These are phyloP conservation scores for Ophiosphaerella narmari DNA, from an alignment of 2,329 filamentous ascomycete species.

Conservation along the genomic window DNA sequence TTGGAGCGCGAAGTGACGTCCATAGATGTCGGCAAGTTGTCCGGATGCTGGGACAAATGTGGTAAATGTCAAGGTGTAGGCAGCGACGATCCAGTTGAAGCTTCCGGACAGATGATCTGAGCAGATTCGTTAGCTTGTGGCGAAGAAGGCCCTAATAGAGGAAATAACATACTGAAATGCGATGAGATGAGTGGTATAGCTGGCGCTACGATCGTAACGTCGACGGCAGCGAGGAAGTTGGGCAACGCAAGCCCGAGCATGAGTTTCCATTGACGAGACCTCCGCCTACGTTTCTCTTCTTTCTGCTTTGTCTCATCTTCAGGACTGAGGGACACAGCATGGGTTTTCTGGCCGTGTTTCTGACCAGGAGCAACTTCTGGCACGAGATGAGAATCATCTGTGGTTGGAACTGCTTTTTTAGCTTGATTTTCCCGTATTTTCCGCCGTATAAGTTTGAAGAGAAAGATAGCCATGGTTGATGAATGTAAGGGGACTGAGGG, in stretches of 20 bases:
- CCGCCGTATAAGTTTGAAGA: conserved; percentile 33
- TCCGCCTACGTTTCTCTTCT: conserved; percentile 14
- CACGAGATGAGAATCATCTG: conserved; percentile 29
- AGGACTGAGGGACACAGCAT: conserved; percentile 13
- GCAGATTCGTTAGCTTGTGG: conserved; percentile 3
- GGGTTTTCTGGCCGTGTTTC: not conserved
- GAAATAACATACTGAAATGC: conserved; percentile 60
- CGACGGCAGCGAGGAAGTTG: conserved; percentile 65
- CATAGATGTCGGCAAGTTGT: conserved; percentile 68
- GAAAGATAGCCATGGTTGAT: conserved; percentile 26
- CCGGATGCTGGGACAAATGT: conserved; percentile 70
- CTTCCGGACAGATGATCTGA: conserved; percentile 59
- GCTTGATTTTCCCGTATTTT: conserved; percentile 27
- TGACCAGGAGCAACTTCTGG: conserved; percentile 18
- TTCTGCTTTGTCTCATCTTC: conserved; percentile 17
- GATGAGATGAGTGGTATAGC: conserved; percentile 66
- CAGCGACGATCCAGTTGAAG: conserved; percentile 66
- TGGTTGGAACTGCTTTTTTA: conserved; percentile 23
- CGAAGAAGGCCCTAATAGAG: not conserved
- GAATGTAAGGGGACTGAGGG: not conserved
- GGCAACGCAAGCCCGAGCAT: conserved; percentile 64
- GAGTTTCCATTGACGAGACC: conserved; percentile 63
- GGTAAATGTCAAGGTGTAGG: conserved; percentile 70
- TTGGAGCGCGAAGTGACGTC: conserved; percentile 64
- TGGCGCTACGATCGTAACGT: conserved; percentile 67